Percentiles rank a stretch among this genome's conserved stretches.
These are phyloP conservation scores for Staphylotrichum longicolle DNA, from an alignment of 495 filamentous ascomycete species.

Conservation along the genomic window DNA sequence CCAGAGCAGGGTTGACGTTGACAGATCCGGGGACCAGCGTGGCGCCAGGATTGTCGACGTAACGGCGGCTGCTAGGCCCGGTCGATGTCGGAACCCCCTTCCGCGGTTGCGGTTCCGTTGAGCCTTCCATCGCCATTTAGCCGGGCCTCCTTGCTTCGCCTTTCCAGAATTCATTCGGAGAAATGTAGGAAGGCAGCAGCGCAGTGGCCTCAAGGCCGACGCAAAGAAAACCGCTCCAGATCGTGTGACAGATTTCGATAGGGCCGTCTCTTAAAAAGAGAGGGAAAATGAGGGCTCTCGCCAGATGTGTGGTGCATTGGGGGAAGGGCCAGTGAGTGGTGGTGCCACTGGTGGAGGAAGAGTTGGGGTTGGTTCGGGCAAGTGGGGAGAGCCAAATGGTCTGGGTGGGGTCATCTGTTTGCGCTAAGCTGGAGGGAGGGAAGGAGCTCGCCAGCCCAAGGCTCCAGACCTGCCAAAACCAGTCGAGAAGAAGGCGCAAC, in stretches of 20 bases:
- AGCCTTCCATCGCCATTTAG: constrained; percentile 16
- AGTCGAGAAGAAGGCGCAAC: constrained; percentile 2
- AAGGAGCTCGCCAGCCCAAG: constrained; percentile 2
- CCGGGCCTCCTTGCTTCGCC: not conserved
- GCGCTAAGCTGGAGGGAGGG: constrained; percentile 6
- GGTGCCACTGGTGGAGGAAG: no score
- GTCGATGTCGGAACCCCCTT: not conserved
- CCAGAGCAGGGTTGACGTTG: not conserved
- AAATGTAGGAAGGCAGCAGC: not conserved
- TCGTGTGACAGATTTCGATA: no score
- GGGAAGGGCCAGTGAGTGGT: no score
- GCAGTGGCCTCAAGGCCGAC: not conserved
- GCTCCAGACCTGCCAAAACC: constrained; percentile 9
- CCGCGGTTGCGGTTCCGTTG: constrained; percentile 7
- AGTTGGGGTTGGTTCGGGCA: no score
- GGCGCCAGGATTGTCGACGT: not conserved
- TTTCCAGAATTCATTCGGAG: no score
- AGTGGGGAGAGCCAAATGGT: not conserved
- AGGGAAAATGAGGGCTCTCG: no score
- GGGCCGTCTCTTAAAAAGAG: not conserved
- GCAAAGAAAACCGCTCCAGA: not conserved
- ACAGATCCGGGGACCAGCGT: not conserved
- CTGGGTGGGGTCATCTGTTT: not conserved
- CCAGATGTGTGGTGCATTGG: no score
- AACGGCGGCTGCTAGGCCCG: constrained; percentile 20